Conservation (phyloP, 2,329 filamentous ascomycete species). For the Fusarium denticulatum region DNA sequence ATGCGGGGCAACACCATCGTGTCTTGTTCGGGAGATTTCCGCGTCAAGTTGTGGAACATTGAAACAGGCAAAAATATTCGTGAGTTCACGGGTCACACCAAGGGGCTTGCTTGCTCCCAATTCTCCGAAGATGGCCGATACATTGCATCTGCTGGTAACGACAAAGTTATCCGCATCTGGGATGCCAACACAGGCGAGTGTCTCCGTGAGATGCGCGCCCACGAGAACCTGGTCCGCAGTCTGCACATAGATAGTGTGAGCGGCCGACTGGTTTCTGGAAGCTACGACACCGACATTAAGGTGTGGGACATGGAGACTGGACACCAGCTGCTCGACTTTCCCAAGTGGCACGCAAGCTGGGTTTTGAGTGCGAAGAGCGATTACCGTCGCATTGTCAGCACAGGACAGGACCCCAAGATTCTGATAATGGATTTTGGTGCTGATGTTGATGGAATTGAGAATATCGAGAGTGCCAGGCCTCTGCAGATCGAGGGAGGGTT, state of each 20-base stretch:
- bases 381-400: constrained; percentile 92
- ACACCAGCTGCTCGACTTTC: constrained; percentile 81
- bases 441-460: constrained; percentile 66
- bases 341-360: constrained; percentile 97
- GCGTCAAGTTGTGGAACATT: constrained; percentile 95
- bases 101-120: constrained; percentile 93
- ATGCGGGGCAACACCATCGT: constrained; percentile 92
- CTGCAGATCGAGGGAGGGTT: constrained; percentile 36
- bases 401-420: constrained; percentile 92
- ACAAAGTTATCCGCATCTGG: constrained; percentile 95
- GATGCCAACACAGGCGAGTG: constrained; percentile 90
- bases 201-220: constrained; percentile 81
- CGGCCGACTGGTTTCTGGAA: constrained; percentile 87
- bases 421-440: constrained; percentile 92
- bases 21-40: constrained; percentile 91
- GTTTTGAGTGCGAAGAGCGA: constrained; percentile 96
- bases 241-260: constrained; percentile 90
- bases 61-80: constrained; percentile 88
- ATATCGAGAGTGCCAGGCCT: constrained; percentile 59
- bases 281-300: constrained; percentile 95
- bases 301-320: constrained; percentile 90
- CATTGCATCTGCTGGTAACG: constrained; percentile 93
- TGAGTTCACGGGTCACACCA: constrained; percentile 89
- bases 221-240: constrained; percentile 86
- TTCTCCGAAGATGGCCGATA: constrained; percentile 95